A percentile compares a stretch with the other conserved stretches of the same genome.
Conservation (phyloP, 2,329 filamentous ascomycete genomes). For the Triangularia setosa region DNA sequence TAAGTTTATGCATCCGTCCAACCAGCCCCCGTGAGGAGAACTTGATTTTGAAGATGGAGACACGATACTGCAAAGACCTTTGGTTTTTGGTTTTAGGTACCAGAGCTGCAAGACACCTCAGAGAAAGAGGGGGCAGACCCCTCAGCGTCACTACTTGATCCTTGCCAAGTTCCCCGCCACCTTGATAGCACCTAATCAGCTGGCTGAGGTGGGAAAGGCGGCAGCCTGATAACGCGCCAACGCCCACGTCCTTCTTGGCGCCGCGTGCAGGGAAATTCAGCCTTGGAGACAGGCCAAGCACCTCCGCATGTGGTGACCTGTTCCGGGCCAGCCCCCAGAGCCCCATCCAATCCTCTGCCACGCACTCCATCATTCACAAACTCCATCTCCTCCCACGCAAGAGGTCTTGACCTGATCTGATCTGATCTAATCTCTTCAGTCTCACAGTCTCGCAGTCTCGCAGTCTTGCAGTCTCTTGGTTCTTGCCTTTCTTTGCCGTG, state of each 20-base stretch:
- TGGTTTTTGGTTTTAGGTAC: not conserved
- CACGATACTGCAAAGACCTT: not conserved
- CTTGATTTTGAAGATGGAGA: not conserved
- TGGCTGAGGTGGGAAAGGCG: not conserved
- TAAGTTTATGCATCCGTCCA: not conserved
- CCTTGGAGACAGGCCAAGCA: not conserved
- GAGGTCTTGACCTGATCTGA: not conserved
- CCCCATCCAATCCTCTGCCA: not conserved
- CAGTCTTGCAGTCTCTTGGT: not conserved
- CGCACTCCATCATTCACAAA: not conserved
- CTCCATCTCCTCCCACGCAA: not conserved
- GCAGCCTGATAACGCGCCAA: conserved; percentile 12
- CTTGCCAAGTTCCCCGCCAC: conserved; percentile 15
- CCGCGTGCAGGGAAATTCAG: no score
- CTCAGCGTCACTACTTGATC: not conserved
- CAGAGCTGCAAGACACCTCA: not conserved
- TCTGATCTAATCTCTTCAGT: not conserved
- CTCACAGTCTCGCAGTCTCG: not conserved
- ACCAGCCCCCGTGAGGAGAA: not conserved
- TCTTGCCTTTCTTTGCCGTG: not conserved
- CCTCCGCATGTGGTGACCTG: conserved; percentile 6
- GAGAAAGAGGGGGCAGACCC: not conserved
- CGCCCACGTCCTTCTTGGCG: not conserved
- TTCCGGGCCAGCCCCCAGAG: not conserved
- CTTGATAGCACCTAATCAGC: conserved; percentile 14